A percentile compares a stretch with the other conserved stretches of the same genome.
phyloP scores from a whole-genome alignment of 192 early-diverging fungal genomes.

The Coemansia sp. region DNA sequence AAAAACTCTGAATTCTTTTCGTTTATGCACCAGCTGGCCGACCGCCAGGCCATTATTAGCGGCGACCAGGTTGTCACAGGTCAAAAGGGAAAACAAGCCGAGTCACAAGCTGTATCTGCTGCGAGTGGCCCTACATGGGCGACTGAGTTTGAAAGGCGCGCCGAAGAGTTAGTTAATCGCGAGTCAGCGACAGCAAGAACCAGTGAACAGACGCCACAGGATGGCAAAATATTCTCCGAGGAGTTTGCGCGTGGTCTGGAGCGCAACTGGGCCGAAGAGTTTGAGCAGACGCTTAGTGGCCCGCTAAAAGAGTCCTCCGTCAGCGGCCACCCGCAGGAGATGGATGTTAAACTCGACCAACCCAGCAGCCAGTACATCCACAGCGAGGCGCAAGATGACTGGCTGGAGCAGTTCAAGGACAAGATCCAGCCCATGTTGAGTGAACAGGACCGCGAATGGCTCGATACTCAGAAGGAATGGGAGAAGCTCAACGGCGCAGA shows the following conservation, averaged over 20 bases:
- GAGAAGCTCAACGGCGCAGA: slow-evolving; percentile 54
- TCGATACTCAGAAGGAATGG: slow-evolving; percentile 72
- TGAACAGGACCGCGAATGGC: slow-evolving; percentile 69
- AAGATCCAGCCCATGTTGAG: slow-evolving; percentile 68
- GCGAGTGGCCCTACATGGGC: slow-evolving; percentile 62
- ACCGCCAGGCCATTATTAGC: slow-evolving; percentile 84
- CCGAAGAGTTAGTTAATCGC: slow-evolving; percentile 56
- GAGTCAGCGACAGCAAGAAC: slow-evolving; percentile 18
- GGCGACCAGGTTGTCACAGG: slow-evolving; percentile 74
- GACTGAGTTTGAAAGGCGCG: slow-evolving; percentile 66
- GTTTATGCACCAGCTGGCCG: slow-evolving; percentile 90
- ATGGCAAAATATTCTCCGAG: slow-evolving; percentile 56
- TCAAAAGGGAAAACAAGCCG: slow-evolving; percentile 42
- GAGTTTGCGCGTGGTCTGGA: slow-evolving; percentile 61
- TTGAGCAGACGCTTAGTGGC: slow-evolving; percentile 53
- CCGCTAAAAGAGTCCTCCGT: slow-evolving; percentile 47
- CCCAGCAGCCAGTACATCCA: slow-evolving; percentile 57
- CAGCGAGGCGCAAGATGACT: slow-evolving; percentile 54
- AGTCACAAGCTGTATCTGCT: slow-evolving; percentile 20
- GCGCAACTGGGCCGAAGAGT: slow-evolving; percentile 62
- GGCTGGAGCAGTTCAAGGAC: slow-evolving; percentile 68
- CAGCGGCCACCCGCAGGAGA: slow-evolving; percentile 53
- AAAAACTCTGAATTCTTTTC: slow-evolving; percentile 87
- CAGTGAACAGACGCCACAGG: slow-evolving; percentile 35
- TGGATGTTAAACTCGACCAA: slow-evolving; percentile 58